Base-by-base conservation (phyloP, 139 green algal genomes). In the Chlamydomonas eustigma region DNA sequence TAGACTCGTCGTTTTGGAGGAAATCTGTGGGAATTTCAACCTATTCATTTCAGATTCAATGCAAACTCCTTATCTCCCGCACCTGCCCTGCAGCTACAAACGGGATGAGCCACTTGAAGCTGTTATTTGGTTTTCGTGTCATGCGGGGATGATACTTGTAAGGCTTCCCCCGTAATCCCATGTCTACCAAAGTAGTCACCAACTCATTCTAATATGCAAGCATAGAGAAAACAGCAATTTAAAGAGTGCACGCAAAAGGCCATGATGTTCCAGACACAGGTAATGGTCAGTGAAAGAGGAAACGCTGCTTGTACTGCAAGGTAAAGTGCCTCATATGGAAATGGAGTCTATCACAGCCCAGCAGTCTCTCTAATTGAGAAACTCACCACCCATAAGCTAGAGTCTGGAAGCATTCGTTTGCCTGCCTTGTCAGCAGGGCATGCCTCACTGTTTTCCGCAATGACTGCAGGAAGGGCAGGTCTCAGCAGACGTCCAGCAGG, bases 371-470 rank as follows among this genome's bases (percentile, higher is more conserved):
- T 24, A 24, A 63, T 63, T 63, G 18, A 18, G 34, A 70, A 8
- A 34, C 58, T 70, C 58, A 70, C 66, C 66, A 74, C 35, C 66
- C 66, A 74, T 12, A 74, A 8, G 12, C 33, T 74, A 35, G 66
- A 51, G 66, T 74, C 66, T 6, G 66, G 66, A 32, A 74, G 35
- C 35, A 74, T 51, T 8, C 66, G 66, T 35, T 74, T 74, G 8
- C 66, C 66, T 18, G 32, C 66, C 66, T 74, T 74, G 66, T 74
- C 66, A 28, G 35, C 66, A 8, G 66, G 66, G 28, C 66, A 74
- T 28, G 8, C 31, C 33, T 74, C 66, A 35, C 66, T 74, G 66
- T 74, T 74, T 35, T 74, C 66, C 8, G 50, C 66, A 22, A 74
- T 39, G 8, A 74, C 66, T 28, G 35, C 66, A 6, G 66, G 66